Conservation (phyloP, 148 eudicot genomes). For the Rhododendron mucronatum region DNA sequence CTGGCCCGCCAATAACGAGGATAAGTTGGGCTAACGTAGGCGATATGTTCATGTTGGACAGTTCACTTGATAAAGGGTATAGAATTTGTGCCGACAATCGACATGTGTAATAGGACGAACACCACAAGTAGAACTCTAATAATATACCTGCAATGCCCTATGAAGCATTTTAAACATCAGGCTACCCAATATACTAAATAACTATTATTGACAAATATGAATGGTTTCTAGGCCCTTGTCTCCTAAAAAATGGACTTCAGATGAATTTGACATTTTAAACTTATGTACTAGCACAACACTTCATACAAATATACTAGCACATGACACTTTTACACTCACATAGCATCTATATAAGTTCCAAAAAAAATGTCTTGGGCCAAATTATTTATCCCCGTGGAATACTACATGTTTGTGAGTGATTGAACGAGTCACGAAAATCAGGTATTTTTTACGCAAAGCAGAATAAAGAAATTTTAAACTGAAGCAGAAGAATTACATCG, state of each 20-base stretch:
- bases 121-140: not conserved
- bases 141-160: not conserved
- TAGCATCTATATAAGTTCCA: not conserved
- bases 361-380: not conserved
- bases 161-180: not conserved
- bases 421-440: not conserved
- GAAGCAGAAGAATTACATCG: slow-evolving; percentile 24
- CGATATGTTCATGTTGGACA: not conserved
- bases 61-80: not conserved
- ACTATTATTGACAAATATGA: not conserved
- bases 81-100: not conserved
- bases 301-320: not conserved
- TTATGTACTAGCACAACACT: not conserved
- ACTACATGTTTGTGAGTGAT: not conserved
- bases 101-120: not conserved
- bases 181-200: not conserved
- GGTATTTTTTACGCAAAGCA: not conserved
- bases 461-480: not conserved
- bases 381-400: not conserved
- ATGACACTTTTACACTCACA: not conserved
- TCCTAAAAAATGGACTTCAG: not conserved
- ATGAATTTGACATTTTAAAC: not conserved
- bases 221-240: not conserved
- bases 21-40: not conserved
- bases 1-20: not conserved